Evolutionary conservation across 352 stramenopile genomes (phyloP).

Genomic region (Globisporangium cylindrosporum): DNA sequence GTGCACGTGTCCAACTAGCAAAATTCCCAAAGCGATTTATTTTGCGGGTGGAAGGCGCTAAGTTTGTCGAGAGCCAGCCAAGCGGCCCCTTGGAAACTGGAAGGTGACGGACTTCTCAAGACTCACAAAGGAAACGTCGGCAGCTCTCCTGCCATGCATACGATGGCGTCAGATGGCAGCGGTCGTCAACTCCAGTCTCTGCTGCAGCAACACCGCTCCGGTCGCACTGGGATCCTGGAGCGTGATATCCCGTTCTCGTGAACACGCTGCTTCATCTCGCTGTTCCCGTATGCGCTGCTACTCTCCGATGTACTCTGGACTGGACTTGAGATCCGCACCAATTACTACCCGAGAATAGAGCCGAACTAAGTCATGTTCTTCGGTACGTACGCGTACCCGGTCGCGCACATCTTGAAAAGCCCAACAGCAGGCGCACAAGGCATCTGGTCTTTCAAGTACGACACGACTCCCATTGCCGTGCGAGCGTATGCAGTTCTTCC

Average conservation of each 20-base stretch:
- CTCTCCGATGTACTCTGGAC: slow-evolving; percentile 19
- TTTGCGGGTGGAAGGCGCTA: background rate
- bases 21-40: background rate
- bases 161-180: background rate
- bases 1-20: background rate
- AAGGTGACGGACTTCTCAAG: background rate
- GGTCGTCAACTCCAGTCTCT: background rate
- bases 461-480: slow-evolving; percentile 23
- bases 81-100: background rate
- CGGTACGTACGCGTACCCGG: slow-evolving; percentile 8
- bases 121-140: background rate
- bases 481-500: slow-evolving; percentile 15
- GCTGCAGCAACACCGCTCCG: background rate
- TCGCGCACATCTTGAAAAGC: background rate
- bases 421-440: background rate
- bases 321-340: background rate
- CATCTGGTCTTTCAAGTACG: slow-evolving; percentile 28
- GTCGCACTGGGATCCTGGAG: background rate
- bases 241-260: slow-evolving; percentile 13
- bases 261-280: background rate
- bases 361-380: slow-evolving; percentile 4
- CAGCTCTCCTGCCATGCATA: background rate
- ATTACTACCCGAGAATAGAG: background rate
- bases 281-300: slow-evolving; percentile 17
- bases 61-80: background rate